These are phyloP conservation scores for Glycine tomentella DNA, from an alignment of 306 rosid genomes.

Conservation along the genomic window DNA sequence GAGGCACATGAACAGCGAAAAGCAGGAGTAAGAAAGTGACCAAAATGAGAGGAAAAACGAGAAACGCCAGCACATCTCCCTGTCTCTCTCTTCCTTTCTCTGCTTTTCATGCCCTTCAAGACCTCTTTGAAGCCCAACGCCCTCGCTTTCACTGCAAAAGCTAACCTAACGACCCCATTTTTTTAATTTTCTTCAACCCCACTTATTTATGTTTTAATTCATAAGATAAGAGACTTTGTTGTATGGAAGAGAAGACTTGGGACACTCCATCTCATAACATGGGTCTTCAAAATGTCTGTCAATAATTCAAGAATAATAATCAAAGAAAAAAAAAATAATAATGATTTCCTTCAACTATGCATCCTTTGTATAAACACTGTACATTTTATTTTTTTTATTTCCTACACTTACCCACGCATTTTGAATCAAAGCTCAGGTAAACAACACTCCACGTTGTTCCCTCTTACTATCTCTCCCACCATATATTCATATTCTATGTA, in stretches of 20 bases:
- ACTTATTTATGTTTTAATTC: constrained; percentile 27
- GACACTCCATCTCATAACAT: constrained; percentile 27
- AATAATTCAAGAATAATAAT: constrained; percentile 8
- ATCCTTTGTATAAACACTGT: constrained; percentile 63
- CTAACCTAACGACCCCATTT: constrained; percentile 44
- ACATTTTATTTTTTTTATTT: constrained; percentile 67
- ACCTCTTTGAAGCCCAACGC: constrained; percentile 44
- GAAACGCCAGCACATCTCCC: constrained; percentile 55
- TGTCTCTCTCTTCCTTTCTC: constrained; percentile 59
- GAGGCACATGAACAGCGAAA: constrained; percentile 39
- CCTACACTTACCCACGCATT: constrained; percentile 53
- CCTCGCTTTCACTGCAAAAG: constrained; percentile 59
- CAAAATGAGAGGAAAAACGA: constrained; percentile 53
- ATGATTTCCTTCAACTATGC: constrained; percentile 42
- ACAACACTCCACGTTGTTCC: constrained; percentile 57
- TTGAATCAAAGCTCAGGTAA: constrained; percentile 57
- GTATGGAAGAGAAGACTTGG: constrained; percentile 3
- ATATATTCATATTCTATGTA: constrained; percentile 56
- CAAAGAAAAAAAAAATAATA: not conserved
- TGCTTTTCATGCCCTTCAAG: constrained; percentile 62
- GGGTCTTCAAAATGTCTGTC: constrained; percentile 28
- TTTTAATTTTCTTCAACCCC: constrained; percentile 36
- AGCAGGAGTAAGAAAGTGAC: constrained; percentile 43
- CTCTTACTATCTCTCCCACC: constrained; percentile 62
- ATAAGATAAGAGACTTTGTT: constrained; percentile 9